Evolutionary conservation across 177 flowering plant species (phyloP).

Genomic region (Tripterygium wilfordii): DNA sequence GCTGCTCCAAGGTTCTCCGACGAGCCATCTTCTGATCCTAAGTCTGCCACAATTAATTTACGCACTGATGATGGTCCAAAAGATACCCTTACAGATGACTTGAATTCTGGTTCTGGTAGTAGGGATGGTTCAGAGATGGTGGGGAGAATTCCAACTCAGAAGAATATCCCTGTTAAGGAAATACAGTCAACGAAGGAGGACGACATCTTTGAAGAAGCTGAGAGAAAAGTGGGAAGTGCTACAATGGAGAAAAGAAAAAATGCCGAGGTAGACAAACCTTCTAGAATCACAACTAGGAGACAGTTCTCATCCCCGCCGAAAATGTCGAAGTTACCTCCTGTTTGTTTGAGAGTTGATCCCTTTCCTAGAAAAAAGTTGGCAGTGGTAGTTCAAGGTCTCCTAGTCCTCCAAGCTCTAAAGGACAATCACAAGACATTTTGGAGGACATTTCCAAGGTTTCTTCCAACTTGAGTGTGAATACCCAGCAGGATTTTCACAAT

Average conservation of each 20-base stretch:
- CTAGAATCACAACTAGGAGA: conserved; percentile 10
- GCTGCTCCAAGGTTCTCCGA: conserved; percentile 6
- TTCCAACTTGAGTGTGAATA: conserved; percentile 2
- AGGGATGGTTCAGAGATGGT: neutral
- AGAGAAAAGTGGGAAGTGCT: conserved; percentile 1
- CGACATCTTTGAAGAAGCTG: conserved; percentile 6
- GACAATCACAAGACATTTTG: neutral
- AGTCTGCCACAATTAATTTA: conserved; percentile 17
- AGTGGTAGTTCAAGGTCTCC: conserved; percentile 51
- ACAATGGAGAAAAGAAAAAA: conserved; percentile 5
- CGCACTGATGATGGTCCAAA: conserved; percentile 1
- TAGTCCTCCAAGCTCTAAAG: conserved; percentile 41
- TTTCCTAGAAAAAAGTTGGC: conserved; percentile 34
- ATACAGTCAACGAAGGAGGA: conserved; percentile 3
- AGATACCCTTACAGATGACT: conserved; percentile 3
- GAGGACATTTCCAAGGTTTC: neutral
- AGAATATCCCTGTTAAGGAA: conserved; percentile 25
- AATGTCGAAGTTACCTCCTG: conserved; percentile 53
- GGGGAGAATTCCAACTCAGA: conserved; percentile 10
- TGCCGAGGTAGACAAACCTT: conserved; percentile 6
- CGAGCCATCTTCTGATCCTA: conserved; percentile 7
- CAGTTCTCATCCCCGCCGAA: conserved; percentile 34
- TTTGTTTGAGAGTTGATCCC: conserved; percentile 74
- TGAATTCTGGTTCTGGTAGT: neutral
- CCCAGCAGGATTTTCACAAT: no score